Evolutionary conservation across 441 rosid species (phyloP), one percentile per base, ranked within the genome.

Genomic region (Populus hybrid): DNA sequence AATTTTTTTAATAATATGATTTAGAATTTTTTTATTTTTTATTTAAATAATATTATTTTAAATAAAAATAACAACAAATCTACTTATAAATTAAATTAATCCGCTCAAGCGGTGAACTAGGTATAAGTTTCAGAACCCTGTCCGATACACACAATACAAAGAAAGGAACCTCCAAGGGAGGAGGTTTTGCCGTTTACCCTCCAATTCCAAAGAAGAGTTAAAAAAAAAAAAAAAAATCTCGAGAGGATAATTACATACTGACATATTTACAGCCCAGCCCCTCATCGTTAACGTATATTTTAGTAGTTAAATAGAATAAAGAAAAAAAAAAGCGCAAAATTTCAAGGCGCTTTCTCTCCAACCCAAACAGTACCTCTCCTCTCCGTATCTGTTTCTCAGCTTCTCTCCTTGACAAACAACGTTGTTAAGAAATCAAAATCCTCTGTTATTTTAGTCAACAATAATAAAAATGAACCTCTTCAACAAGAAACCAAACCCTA

Each of bases 401-500:
- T 50, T 14, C 19, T 14, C 57, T 14, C 57, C 7, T 50, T 2
- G 1, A 14, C 57, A 14, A 1, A 50, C 57, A 50, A 14, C 57
- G 57, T 14, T 5, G 19, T 14, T 14, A 14, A 50, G 26, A 36
- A 78, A 24, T 68, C 26, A 36, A 10, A 14, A 50, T 50, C 57
- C 57, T 50, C n/a, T 50, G 57, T 50, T 14, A 5, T 50, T 50
- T 50, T 14, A 50, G 7, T 50, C 57, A 50, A 14, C 1, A 50
- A 5, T 46, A 46, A 28, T 21, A 34, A 72, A 75, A n/a, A 92
- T 92, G 98, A 93, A 87, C 81, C 73, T 95, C 84, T 93, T 95
- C 91, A 79, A 72, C 78, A 91, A 82, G 79, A 94, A 94, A 76
- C 89, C 98, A 66, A 86, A 85, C 79, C 88, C 97, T 21, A 92